Percentiles rank a stretch among this genome's conserved stretches.
Evolutionary conservation across 441 rosid genomes (phyloP).

Genomic region (Flueggea neowawraea): DNA sequence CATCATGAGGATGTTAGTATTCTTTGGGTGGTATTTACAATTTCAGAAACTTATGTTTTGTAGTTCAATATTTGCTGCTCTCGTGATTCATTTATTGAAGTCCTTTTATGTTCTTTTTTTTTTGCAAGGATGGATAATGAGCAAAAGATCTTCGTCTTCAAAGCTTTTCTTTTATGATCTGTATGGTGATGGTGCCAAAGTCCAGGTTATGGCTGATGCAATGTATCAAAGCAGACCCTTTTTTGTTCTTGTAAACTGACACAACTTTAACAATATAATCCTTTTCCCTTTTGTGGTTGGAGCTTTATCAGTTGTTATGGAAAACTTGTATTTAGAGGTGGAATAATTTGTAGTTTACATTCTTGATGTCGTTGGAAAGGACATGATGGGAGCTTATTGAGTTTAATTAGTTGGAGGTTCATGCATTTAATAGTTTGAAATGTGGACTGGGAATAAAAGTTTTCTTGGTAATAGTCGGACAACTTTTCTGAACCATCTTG

Average conservation of each 20-base stretch:
- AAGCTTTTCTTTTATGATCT: slow-evolving; percentile 87
- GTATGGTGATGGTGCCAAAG: slow-evolving; percentile 55
- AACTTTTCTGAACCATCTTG: too few species aligned
- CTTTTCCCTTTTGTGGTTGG: not conserved
- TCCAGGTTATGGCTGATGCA: slow-evolving; percentile 87
- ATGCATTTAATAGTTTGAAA: too few species aligned
- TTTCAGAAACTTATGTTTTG: not conserved
- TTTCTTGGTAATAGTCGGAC: too few species aligned
- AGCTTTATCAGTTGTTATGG: too few species aligned
- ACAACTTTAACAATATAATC: too few species aligned
- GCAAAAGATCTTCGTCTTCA: slow-evolving; percentile 71
- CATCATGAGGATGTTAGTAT: slow-evolving; percentile 51
- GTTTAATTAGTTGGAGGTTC: too few species aligned
- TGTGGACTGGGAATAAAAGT: too few species aligned
- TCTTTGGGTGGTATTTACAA: slow-evolving; percentile 54
- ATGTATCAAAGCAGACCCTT: slow-evolving; percentile 35
- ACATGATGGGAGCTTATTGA: too few species aligned
- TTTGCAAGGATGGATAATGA: slow-evolving; percentile 73
- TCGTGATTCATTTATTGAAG: slow-evolving; percentile 1
- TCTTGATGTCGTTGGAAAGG: too few species aligned
- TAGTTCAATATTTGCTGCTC: not conserved
- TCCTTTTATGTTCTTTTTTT: not conserved
- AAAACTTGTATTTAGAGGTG: too few species aligned
- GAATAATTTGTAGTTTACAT: too few species aligned
- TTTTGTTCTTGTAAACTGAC: not conserved